Evolutionary conservation across 2,329 filamentous ascomycete genomes (phyloP).

Genomic region (Xylaria sp.): DNA sequence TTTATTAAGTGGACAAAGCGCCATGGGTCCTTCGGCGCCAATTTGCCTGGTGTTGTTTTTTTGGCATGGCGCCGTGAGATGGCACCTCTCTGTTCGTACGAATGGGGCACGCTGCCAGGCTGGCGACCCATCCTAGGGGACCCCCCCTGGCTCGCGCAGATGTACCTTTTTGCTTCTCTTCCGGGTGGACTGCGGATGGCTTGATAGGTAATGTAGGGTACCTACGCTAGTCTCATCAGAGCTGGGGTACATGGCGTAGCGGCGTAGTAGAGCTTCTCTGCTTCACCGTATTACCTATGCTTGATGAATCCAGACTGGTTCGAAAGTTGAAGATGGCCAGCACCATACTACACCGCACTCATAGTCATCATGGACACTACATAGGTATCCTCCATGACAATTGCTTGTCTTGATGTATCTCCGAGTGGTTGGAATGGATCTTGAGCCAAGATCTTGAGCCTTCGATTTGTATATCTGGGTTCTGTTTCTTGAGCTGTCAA

Average conservation of each 20-base stretch:
- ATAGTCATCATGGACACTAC: neutral
- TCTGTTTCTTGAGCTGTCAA: slow-evolving; percentile 3
- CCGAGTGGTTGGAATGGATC: neutral
- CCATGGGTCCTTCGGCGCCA: slow-evolving; percentile 45
- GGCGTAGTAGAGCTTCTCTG: slow-evolving; percentile 17
- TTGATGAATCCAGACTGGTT: slow-evolving; percentile 12
- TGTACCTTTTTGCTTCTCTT: slow-evolving; percentile 9
- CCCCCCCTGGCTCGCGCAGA: slow-evolving; percentile 27
- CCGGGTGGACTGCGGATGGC: slow-evolving; percentile 6
- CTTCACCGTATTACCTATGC: slow-evolving; percentile 31
- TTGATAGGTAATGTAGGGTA: slow-evolving; percentile 7
- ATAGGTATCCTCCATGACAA: neutral
- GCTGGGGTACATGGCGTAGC: slow-evolving; percentile 23
- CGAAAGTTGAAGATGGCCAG: slow-evolving; percentile 1
- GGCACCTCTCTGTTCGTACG: slow-evolving; percentile 30
- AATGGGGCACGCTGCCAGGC: slow-evolving; percentile 31
- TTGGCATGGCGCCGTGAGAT: slow-evolving; percentile 35
- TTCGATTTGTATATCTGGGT: neutral
- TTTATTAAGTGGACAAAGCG: slow-evolving; percentile 54
- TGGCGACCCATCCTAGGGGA: slow-evolving; percentile 29
- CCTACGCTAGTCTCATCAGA: slow-evolving; percentile 21
- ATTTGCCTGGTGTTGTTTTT: slow-evolving; percentile 43
- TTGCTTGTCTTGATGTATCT: neutral
- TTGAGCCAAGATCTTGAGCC: neutral
- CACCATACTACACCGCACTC: slow-evolving; percentile 17